A percentile compares a stretch with the other conserved stretches of the same genome.
Conservation (phyloP, 352 stramenopile genomes). For the Phytophthora tubulina region DNA sequence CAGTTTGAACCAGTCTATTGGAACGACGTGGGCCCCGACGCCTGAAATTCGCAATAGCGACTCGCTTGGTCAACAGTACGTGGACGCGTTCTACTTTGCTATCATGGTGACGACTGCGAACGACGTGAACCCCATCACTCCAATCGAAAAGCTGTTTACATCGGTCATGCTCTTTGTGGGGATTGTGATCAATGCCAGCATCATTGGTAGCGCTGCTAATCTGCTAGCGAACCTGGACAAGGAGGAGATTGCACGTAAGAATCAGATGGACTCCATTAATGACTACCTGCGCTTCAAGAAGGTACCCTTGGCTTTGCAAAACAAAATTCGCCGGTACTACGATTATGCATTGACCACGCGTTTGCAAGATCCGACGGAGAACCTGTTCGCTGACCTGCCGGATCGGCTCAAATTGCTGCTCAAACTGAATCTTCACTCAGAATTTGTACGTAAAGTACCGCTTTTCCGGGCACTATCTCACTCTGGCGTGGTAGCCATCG, state of each 20-base stretch:
- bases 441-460: slow-evolving; percentile 80
- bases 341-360: slow-evolving; percentile 77
- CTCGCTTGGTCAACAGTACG: slow-evolving; percentile 58
- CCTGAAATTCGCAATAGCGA: slow-evolving; percentile 38
- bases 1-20: slow-evolving; percentile 44
- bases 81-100: slow-evolving; percentile 69
- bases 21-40: slow-evolving; percentile 58
- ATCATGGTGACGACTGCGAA: slow-evolving; percentile 78
- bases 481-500: slow-evolving; percentile 74
- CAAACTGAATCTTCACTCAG: slow-evolving; percentile 69
- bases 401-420: slow-evolving; percentile 76
- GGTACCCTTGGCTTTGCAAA: slow-evolving; percentile 65
- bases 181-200: slow-evolving; percentile 83
- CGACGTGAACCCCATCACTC: slow-evolving; percentile 63
- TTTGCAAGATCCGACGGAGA: slow-evolving; percentile 64
- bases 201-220: slow-evolving; percentile 83
- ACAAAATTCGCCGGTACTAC: slow-evolving; percentile 82
- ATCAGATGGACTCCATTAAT: slow-evolving; percentile 84
- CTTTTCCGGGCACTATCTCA: slow-evolving; percentile 78
- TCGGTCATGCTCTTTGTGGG: slow-evolving; percentile 79
- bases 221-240: slow-evolving; percentile 82
- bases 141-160: slow-evolving; percentile 69
- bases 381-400: slow-evolving; percentile 75
- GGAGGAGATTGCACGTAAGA: slow-evolving; percentile 75
- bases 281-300: slow-evolving; percentile 88